A percentile compares a stretch with the other conserved stretches of the same genome.
phyloP scores from a whole-genome alignment of 208 protist species.

The Crithidia brevicula region DNA sequence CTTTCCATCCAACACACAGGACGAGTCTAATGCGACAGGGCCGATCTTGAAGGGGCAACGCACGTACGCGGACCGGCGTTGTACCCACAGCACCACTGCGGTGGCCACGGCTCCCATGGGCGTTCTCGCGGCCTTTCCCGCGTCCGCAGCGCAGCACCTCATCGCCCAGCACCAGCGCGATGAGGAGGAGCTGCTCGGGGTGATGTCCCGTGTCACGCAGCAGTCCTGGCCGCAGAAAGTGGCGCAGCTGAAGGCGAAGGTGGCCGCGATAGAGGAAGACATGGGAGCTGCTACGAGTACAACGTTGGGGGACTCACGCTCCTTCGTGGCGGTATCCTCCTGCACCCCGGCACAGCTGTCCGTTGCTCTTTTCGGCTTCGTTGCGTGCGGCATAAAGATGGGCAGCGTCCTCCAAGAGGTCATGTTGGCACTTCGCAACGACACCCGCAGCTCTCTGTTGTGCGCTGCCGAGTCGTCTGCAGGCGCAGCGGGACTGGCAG shows the following conservation, averaged over 20 bases:
- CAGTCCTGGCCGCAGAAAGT: slow-evolving; percentile 58
- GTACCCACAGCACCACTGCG: slow-evolving; percentile 11
- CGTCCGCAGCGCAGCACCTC: slow-evolving; percentile 45
- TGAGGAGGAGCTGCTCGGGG: slow-evolving; percentile 44
- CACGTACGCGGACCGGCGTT: not conserved
- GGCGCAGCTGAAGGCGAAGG: slow-evolving; percentile 25
- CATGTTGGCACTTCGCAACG: slow-evolving; percentile 50
- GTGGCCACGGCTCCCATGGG: slow-evolving; percentile 56
- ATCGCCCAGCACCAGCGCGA: slow-evolving; percentile 67
- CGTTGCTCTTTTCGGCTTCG: slow-evolving; percentile 42
- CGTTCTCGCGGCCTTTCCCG: slow-evolving; percentile 51
- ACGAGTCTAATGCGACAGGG: no score
- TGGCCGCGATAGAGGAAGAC: slow-evolving; percentile 20
- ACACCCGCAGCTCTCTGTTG: slow-evolving; percentile 15
- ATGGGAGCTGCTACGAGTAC: no score
- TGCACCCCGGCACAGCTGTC: slow-evolving; percentile 19
- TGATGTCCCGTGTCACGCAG: slow-evolving; percentile 41
- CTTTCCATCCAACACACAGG: no score
- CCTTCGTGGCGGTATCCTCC: no score
- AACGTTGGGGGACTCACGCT: no score
- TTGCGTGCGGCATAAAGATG: slow-evolving; percentile 56
- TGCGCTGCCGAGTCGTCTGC: not conserved
- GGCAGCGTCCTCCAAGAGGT: slow-evolving; percentile 61
- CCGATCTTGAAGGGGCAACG: not conserved
- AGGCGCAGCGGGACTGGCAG: not conserved